Evolutionary conservation across 768 basidiomycete genomes (phyloP).

Genomic region (Mycena amicta): DNA sequence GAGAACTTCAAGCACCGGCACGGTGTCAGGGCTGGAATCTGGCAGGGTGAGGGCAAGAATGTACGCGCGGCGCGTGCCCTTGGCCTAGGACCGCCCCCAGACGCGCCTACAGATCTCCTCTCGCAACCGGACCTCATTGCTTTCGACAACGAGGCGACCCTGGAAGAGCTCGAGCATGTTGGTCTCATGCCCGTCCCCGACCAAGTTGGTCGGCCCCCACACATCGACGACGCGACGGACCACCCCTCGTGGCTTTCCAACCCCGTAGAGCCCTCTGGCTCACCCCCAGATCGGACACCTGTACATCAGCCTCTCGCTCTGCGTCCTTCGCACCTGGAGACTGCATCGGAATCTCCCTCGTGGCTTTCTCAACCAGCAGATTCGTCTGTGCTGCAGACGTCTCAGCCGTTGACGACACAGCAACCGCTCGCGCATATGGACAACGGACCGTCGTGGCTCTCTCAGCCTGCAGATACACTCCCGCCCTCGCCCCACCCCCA

Average conservation of each 20-base stretch:
- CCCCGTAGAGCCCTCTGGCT: neutral
- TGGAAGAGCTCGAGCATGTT: neutral
- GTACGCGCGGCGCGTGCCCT: conserved; percentile 28
- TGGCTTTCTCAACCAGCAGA: neutral
- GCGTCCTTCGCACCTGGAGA: neutral
- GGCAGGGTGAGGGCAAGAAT: conserved; percentile 44
- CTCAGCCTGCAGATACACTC: neutral
- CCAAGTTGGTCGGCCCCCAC: neutral
- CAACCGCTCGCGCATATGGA: neutral
- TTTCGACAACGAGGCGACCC: neutral
- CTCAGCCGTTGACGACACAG: neutral
- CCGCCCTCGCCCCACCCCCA: neutral
- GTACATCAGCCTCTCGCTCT: neutral
- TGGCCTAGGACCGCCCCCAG: conserved; percentile 14
- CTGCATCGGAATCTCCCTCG: neutral
- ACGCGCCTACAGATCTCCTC: neutral
- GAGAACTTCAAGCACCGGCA: conserved; percentile 89
- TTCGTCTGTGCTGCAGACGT: too few relatives aligned
- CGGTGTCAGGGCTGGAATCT: conserved; percentile 69
- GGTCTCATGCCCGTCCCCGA: conserved; percentile 27
- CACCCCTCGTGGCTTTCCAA: neutral
- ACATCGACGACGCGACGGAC: neutral
- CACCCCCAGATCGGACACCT: neutral
- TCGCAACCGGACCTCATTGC: neutral
- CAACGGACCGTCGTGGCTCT: neutral